Evolutionary conservation across 2,329 filamentous ascomycete genomes (phyloP).

Genomic region (Claviceps cyperi): DNA sequence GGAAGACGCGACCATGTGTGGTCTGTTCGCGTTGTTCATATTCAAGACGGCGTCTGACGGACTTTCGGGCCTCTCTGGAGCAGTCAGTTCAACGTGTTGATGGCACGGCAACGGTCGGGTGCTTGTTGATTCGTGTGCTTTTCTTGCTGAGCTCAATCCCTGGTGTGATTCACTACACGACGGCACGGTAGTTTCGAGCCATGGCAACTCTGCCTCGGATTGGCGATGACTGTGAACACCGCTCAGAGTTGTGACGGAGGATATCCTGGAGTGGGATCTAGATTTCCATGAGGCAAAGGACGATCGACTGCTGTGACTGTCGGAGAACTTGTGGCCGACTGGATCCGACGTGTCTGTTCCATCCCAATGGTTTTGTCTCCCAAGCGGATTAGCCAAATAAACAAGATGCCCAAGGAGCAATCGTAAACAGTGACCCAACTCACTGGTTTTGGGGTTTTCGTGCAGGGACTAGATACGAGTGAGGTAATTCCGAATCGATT

Average conservation of each 20-base stretch:
- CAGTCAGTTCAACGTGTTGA: background rate
- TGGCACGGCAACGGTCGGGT: background rate
- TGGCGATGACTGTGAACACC: constrained; percentile 22
- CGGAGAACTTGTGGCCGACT: constrained; percentile 22
- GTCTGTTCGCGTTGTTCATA: constrained; percentile 4
- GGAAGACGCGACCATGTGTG: background rate
- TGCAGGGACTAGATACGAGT: background rate
- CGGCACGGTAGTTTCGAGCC: constrained; percentile 22
- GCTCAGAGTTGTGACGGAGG: constrained; percentile 37
- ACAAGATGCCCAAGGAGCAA: background rate
- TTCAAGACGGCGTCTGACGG: constrained; percentile 15
- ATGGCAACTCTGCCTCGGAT: constrained; percentile 22
- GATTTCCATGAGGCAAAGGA: constrained; percentile 34
- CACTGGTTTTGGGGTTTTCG: constrained; percentile 1
- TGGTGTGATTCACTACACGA: constrained; percentile 11
- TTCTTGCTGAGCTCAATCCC: constrained; percentile 3
- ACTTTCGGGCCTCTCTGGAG: constrained; percentile 6
- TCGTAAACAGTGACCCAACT: background rate
- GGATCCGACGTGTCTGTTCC: constrained; percentile 3
- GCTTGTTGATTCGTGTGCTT: background rate
- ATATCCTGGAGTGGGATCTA: constrained; percentile 35
- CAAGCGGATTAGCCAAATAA: background rate
- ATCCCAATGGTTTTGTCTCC: constrained; percentile 4
- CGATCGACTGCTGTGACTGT: constrained; percentile 38
- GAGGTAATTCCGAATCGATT: constrained; percentile 4